Evolutionary conservation across 805 yeast species (phyloP).

Genomic region (Yamadazyma olivae): DNA sequence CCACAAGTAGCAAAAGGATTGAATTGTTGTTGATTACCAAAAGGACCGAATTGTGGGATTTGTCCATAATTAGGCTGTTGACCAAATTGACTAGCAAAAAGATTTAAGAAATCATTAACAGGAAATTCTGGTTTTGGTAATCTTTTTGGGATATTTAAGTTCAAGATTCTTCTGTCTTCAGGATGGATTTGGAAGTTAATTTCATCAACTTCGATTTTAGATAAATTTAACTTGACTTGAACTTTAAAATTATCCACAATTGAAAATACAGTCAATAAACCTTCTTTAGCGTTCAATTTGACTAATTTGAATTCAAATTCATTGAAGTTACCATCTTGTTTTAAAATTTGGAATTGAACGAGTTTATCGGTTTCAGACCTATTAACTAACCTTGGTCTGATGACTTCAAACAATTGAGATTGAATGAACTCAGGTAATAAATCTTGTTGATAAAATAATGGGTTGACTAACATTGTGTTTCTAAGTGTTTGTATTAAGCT

Average conservation of each 20-base stretch:
- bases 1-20: too few species aligned
- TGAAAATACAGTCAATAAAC: constrained; percentile 29
- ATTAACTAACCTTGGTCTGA: constrained; percentile 30
- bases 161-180: constrained; percentile 26
- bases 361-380: constrained; percentile 31
- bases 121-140: not conserved
- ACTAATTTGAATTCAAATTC: constrained; percentile 28
- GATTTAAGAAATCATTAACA: not conserved
- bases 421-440: constrained; percentile 7
- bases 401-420: constrained; percentile 6
- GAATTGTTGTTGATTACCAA: not conserved
- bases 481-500: not conserved
- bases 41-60: not conserved
- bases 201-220: constrained; percentile 26
- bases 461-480: constrained; percentile 14
- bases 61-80: not conserved
- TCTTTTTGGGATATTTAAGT: constrained; percentile 32
- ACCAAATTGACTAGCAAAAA: not conserved
- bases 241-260: constrained; percentile 27
- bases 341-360: constrained; percentile 35
- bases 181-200: constrained; percentile 33
- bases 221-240: constrained; percentile 26
- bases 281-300: constrained; percentile 29
- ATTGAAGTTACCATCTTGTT: constrained; percentile 30
- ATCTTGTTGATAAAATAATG: constrained; percentile 12